phyloP scores from a whole-genome alignment of 768 basidiomycete species.

The Naganishia antarctica region DNA sequence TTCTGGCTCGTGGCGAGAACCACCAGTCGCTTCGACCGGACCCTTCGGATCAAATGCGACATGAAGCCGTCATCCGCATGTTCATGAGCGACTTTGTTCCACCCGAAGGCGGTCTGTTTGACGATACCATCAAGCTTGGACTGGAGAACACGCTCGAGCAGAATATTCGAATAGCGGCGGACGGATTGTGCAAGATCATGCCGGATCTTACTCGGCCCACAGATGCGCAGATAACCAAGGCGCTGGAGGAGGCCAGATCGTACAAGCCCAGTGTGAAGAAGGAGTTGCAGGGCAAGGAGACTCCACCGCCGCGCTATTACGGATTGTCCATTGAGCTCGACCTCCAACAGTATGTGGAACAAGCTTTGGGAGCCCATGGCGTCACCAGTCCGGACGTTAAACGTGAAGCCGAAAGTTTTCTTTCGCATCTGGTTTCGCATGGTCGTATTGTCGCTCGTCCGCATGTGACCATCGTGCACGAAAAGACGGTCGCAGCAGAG shows the following conservation, averaged over 20 bases:
- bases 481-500: constrained; percentile 51
- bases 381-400: neutral
- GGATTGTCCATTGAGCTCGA: constrained; percentile 72
- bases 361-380: constrained; percentile 27
- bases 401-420: constrained; percentile 52
- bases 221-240: constrained; percentile 58
- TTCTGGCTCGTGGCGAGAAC: constrained; percentile 68
- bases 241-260: constrained; percentile 51
- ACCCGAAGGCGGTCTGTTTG: constrained; percentile 59
- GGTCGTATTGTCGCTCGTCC: constrained; percentile 60
- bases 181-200: constrained; percentile 55
- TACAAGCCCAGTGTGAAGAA: constrained; percentile 52
- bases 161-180: constrained; percentile 59
- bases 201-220: constrained; percentile 60
- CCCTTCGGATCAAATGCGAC: constrained; percentile 54
- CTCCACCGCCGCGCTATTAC: constrained; percentile 62
- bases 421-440: constrained; percentile 53
- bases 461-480: constrained; percentile 83
- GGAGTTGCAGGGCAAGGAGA: constrained; percentile 48
- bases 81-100: constrained; percentile 58
- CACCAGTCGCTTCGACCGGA: constrained; percentile 71
- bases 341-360: constrained; percentile 54
- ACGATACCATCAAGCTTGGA: constrained; percentile 54
- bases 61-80: constrained; percentile 76
- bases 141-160: constrained; percentile 55